These are phyloP conservation scores for Fonsecaea pugnacius DNA, from an alignment of 2,329 filamentous ascomycete species.

Conservation along the genomic window DNA sequence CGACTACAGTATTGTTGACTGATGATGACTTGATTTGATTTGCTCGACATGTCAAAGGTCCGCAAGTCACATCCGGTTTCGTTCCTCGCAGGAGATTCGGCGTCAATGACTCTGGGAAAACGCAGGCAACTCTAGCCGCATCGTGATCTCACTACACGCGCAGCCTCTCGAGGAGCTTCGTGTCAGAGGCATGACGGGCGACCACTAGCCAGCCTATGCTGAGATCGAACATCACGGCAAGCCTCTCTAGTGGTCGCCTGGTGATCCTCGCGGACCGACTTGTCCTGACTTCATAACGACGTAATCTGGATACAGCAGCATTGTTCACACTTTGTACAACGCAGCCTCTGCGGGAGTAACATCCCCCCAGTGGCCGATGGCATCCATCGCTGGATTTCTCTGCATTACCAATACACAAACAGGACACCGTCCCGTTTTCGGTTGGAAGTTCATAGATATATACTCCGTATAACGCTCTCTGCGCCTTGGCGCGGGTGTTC, in stretches of 20 bases:
- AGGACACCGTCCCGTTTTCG: too few species aligned
- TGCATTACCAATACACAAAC: too few species aligned
- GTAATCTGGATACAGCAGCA: background rate
- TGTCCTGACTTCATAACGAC: background rate
- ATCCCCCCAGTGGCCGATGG: background rate
- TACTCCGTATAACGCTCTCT: too few species aligned
- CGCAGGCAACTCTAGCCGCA: background rate
- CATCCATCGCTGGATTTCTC: background rate
- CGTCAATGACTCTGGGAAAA: background rate
- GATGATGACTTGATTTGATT: conserved; percentile 4
- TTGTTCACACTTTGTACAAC: background rate
- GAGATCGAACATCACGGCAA: background rate
- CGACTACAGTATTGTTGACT: background rate
- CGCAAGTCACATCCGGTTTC: conserved; percentile 1
- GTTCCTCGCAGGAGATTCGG: background rate
- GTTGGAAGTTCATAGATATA: too few species aligned
- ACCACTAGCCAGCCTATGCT: background rate
- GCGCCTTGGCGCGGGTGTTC: too few species aligned
- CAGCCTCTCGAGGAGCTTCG: background rate
- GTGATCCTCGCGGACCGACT: background rate
- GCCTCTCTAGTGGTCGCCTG: background rate
- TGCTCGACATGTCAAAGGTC: conserved; percentile 1
- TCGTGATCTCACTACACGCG: background rate
- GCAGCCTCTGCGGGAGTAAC: background rate
- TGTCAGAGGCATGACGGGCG: background rate